Evolutionary conservation across 1,284 basidiomycete genomes (phyloP), one percentile per base, ranked within the genome.

Genomic region (Dichomitus squalens): DNA sequence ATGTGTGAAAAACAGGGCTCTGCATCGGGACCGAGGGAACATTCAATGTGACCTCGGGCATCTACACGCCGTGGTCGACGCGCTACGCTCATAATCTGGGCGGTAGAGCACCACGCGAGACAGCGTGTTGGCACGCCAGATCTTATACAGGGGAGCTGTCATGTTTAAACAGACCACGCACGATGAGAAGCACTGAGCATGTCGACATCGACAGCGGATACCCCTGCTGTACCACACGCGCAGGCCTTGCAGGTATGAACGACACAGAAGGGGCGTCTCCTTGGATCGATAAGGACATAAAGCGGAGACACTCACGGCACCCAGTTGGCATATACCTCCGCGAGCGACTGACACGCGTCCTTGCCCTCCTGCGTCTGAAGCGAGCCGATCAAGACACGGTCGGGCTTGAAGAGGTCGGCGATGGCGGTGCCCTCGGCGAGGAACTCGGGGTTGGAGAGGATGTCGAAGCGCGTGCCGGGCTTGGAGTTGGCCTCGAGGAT

Each of bases 391-490:
- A 99, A 85, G 58, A 99, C 96, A 64, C 96, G 90, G 78, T 99
- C 96, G 9, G 96, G 96, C 27, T 73, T 75, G 73, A 94, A 85
- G 29, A 99, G 84, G 75, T 99, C 97, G 49, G 64, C 70, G 70
- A 99, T 95, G 55, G 96, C 96, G 27, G 97, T 98, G 64, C 96
- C 96, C 78, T 99, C 96, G 8, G 96, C 96, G 50, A 99, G 82
- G 82, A 99, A 99, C 75, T 99, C 96, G 60, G 96, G 97, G 81
- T 99, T 99, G 70, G 96, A 98, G 62, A 99, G 88, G 71, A 99
- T 99, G 74, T 99, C 95, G 73, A 99, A 99, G 60, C 86, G 87
- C 76, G 91, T 91, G 63, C 88, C 88, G 53, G 91, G 88, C 73
- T 90, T 93, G 35, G 95, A 96, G 83, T 99, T 99, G 67, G 96